Percentiles rank a stretch among this genome's conserved stretches.
phyloP scores from a whole-genome alignment of 2,329 filamentous ascomycete genomes.

The Exophiala sideris region DNA sequence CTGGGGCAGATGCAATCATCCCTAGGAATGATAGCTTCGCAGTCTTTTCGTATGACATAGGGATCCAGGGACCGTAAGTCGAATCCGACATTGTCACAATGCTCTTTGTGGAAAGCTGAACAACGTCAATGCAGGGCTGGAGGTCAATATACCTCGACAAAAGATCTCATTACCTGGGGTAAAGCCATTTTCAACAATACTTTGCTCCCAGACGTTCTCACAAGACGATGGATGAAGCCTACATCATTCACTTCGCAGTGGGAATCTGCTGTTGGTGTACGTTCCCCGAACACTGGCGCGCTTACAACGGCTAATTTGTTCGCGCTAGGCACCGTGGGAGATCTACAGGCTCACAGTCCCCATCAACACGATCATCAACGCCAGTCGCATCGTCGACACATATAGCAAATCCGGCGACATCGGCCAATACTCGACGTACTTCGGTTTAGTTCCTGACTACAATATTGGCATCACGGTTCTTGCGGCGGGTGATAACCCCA shows the following conservation, averaged over 20 bases:
- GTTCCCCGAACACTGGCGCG: background rate
- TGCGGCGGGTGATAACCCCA: constrained; percentile 22
- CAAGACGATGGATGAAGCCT: constrained; percentile 47
- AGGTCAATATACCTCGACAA: constrained; percentile 45
- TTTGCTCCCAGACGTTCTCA: constrained; percentile 35
- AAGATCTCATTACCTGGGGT: constrained; percentile 44
- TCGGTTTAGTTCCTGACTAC: constrained; percentile 37
- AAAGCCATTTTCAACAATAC: constrained; percentile 41
- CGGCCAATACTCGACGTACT: constrained; percentile 34
- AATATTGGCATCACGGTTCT: constrained; percentile 37
- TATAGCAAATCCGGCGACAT: constrained; percentile 37
- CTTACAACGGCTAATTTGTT: constrained; percentile 25
- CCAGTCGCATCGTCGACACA: constrained; percentile 8
- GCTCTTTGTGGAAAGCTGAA: background rate
- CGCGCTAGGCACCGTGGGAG: constrained; percentile 38
- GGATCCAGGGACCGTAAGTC: constrained; percentile 7
- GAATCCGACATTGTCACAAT: background rate
- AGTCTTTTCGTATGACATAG: constrained; percentile 11
- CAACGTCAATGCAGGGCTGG: constrained; percentile 2
- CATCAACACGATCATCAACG: constrained; percentile 4
- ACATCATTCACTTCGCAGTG: constrained; percentile 36
- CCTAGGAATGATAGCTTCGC: constrained; percentile 32
- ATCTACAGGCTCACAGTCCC: constrained; percentile 6
- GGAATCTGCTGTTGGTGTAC: constrained; percentile 33
- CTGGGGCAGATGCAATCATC: constrained; percentile 35